These are phyloP conservation scores for Cryomyces minteri DNA, from an alignment of 495 filamentous ascomycete genomes.

Conservation along the genomic window DNA sequence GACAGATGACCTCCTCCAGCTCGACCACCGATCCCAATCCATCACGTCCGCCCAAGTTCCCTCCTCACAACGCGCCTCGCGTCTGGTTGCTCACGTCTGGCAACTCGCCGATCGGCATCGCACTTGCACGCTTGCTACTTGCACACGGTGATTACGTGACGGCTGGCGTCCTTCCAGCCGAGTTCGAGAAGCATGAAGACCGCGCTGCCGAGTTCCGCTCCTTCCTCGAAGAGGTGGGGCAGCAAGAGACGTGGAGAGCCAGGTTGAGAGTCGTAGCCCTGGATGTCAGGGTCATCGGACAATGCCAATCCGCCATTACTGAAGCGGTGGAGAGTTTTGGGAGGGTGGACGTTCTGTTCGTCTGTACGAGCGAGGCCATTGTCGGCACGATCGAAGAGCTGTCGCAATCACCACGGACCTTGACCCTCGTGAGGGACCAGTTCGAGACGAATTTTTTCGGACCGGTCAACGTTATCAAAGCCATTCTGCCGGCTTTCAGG, in stretches of 20 bases:
- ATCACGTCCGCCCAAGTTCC: constrained; percentile 31
- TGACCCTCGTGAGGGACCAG: constrained; percentile 68
- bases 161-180: constrained; percentile 45
- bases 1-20: not conserved
- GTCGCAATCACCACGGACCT: constrained; percentile 46
- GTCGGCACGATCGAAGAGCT: constrained; percentile 89
- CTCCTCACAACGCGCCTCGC: constrained; percentile 36
- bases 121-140: constrained; percentile 54
- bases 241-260: constrained; percentile 22
- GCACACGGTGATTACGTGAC: constrained; percentile 75
- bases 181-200: constrained; percentile 33
- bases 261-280: constrained; percentile 20
- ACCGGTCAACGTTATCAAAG: constrained; percentile 88
- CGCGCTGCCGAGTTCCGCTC: constrained; percentile 28
- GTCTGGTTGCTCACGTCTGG: constrained; percentile 85
- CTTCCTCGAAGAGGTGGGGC: constrained; percentile 37
- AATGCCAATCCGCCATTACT: constrained; percentile 68
- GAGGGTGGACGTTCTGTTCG: constrained; percentile 72
- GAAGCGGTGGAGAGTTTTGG: constrained; percentile 72
- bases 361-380: constrained; percentile 74
- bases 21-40: constrained; percentile 6
- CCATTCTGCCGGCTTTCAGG: constrained; percentile 63
- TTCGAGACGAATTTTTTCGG: constrained; percentile 93
- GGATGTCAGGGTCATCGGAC: constrained; percentile 15
- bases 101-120: constrained; percentile 58